Evolutionary conservation across 192 early-diverging fungal genomes (phyloP), one percentile per base, ranked within the genome.

Genomic region (Gryganskiella cystojenkinii): DNA sequence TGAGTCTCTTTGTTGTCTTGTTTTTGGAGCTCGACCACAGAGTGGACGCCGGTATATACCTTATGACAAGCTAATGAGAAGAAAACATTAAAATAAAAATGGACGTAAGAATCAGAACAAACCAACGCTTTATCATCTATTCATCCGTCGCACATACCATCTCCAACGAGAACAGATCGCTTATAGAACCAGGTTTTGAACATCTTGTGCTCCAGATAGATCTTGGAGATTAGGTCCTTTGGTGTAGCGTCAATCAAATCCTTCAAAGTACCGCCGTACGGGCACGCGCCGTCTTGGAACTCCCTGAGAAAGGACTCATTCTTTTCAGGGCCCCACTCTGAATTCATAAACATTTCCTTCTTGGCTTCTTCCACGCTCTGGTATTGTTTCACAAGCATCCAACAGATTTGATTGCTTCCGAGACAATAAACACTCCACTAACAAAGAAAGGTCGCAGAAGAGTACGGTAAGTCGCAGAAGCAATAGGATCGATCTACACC

Each of bases 101-200:
- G n/a, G n/a, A n/a, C n/a, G n/a, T n/a, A n/a, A n/a, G n/a, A n/a
- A n/a, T n/a, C n/a, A n/a, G n/a, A n/a, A n/a, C n/a, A n/a, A n/a
- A n/a, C n/a, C n/a, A n/a, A n/a, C n/a, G n/a, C n/a, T n/a, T n/a
- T n/a, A n/a, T n/a, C n/a, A n/a, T n/a, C n/a, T n/a, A n/a, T n/a
- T n/a, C n/a, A n/a, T n/a, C n/a, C n/a, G n/a, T n/a, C n/a, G n/a
- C n/a, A n/a, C 45, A 22, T 33, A 52, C 55, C 52, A 34, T 64
- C 63, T 20, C 52, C 63, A 55, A 64, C 55, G 9, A 64, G 33
- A 30, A 64, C 63, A 27, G 63, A 54, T 2, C 52, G 63, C 3
- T 52, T 52, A 9, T 3, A 1, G 15, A 27, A 44, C 52, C 51
- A 64, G n/a, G 63, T 64, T 40, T 64, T 40, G 11, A 44, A 64